Evolutionary conservation across 164 flowering plant species (phyloP), one percentile per base, ranked within the genome.

Genomic region (Dillenia suffruticosa): DNA sequence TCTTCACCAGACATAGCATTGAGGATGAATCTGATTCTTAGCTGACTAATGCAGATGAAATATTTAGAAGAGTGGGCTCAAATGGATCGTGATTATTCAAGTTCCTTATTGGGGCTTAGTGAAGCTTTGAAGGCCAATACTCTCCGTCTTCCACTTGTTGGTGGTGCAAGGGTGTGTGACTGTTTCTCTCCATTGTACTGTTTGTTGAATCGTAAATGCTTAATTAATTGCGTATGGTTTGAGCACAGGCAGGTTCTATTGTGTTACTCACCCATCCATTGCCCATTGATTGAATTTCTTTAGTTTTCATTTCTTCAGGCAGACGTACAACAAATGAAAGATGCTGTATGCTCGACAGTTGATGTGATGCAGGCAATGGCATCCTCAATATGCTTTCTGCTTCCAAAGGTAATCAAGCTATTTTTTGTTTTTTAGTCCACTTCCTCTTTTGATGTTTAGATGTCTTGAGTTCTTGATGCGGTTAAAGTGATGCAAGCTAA

Each of bases 301-400:
- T 14, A 4, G 49, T 64, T 12, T 61, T 43, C 51, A 0, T 69
- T 26, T 63, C n/a, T 62, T 22, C 80, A 85, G 90, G 83, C 78
- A 43, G 82, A 85, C 49, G 54, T 82, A 44, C 86, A 70, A 63
- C 65, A 74, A 47, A 55, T 83, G 46, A 76, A 83, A 70, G 81
- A 83, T 65, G 84, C 90, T 10, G 76, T 85, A 57, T 58, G 69
- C 65, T 81, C 84, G 58, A 84, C 84, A 9, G 82, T 72, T 68
- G 86, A 83, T 77, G 82, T 85, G 54, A 79, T 85, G 86, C 88
- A 81, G 68, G 74, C 81, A 44, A 81, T 83, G 83, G 74, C 74
- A 52, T 75, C 86, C 44, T 81, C 90, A 13, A 65, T 78, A 54
- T 72, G 76, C 74, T 68, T 75, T 54, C 69, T 77, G 64, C 54